phyloP scores from a whole-genome alignment of 345 rosid genomes.

The Rhodamnia argentea region DNA sequence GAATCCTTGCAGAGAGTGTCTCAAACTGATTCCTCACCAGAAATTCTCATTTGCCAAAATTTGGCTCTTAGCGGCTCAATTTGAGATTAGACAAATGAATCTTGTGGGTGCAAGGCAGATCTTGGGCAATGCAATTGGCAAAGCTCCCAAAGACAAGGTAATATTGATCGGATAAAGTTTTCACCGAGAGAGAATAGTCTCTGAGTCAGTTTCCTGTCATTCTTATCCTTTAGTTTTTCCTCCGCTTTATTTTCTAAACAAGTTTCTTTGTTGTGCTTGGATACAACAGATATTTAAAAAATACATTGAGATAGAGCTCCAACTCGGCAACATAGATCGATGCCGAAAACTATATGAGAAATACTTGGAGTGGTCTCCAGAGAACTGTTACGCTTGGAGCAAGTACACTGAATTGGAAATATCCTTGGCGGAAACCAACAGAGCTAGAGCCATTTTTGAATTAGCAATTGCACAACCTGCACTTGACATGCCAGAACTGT shows the following conservation, averaged over 20 bases:
- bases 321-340: constrained; percentile 74
- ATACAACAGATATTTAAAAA: constrained; percentile 67
- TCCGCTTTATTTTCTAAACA: neutral
- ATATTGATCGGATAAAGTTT: neutral
- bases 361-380: constrained; percentile 88
- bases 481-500: constrained; percentile 86
- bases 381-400: constrained; percentile 93
- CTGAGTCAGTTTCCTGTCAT: neutral
- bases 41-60: constrained; percentile 83
- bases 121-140: constrained; percentile 84
- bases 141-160: constrained; percentile 90
- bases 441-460: constrained; percentile 79
- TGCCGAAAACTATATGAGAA: constrained; percentile 77
- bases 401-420: constrained; percentile 75
- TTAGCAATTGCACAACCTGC: constrained; percentile 70
- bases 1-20: constrained; percentile 53
- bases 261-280: neutral
- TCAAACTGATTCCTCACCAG: constrained; percentile 70
- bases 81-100: constrained; percentile 81
- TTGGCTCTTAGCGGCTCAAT: constrained; percentile 86
- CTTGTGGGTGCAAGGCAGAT: constrained; percentile 67
- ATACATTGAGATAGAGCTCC: constrained; percentile 85
- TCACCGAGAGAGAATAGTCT: neutral
- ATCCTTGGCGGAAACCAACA: constrained; percentile 63
- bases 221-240: neutral